phyloP scores from a whole-genome alignment of 1,284 basidiomycete genomes.

The Singerocomus rubriflavus region DNA sequence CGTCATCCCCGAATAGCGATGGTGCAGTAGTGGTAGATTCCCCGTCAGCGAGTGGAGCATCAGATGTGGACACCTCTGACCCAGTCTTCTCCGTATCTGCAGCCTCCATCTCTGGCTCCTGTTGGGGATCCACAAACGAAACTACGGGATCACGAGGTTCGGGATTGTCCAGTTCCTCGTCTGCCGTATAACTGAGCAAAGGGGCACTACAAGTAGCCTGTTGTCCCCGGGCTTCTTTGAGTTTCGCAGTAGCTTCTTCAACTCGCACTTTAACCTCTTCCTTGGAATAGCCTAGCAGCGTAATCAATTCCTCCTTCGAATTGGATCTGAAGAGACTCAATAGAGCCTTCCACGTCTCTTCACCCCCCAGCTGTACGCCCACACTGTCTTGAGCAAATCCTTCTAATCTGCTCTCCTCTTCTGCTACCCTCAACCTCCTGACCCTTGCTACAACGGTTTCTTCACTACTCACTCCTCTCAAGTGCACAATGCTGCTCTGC shows the following conservation, averaged over 20 bases:
- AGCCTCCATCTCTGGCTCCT: slow-evolving; percentile 42
- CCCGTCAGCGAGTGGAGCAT: slow-evolving; percentile 66
- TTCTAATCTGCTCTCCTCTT: slow-evolving; percentile 59
- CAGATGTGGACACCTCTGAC: slow-evolving; percentile 72
- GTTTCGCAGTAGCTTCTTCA: slow-evolving; percentile 74
- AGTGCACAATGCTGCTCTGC: slow-evolving; percentile 76
- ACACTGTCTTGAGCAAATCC: slow-evolving; percentile 63
- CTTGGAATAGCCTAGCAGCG: slow-evolving; percentile 91
- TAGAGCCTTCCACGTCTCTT: slow-evolving; percentile 82
- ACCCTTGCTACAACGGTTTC: slow-evolving; percentile 77
- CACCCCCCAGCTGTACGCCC: slow-evolving; percentile 42
- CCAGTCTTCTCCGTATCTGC: slow-evolving; percentile 56
- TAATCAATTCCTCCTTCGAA: slow-evolving; percentile 88
- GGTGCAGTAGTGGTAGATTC: slow-evolving; percentile 80
- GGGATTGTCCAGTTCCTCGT: slow-evolving; percentile 39
- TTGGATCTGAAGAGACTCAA: slow-evolving; percentile 87
- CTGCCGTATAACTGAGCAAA: slow-evolving; percentile 35
- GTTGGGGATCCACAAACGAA: slow-evolving; percentile 69
- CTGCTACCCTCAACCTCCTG: slow-evolving; percentile 64
- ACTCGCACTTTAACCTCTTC: slow-evolving; percentile 80
- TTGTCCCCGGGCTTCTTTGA: slow-evolving; percentile 46
- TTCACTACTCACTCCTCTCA: slow-evolving; percentile 80
- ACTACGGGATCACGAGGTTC: slow-evolving; percentile 68
- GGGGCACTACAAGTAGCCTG: slow-evolving; percentile 21
- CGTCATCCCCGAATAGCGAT: slow-evolving; percentile 86